Conservation (phyloP, 305 asterid genomes). For the Rubia tinctorum region DNA sequence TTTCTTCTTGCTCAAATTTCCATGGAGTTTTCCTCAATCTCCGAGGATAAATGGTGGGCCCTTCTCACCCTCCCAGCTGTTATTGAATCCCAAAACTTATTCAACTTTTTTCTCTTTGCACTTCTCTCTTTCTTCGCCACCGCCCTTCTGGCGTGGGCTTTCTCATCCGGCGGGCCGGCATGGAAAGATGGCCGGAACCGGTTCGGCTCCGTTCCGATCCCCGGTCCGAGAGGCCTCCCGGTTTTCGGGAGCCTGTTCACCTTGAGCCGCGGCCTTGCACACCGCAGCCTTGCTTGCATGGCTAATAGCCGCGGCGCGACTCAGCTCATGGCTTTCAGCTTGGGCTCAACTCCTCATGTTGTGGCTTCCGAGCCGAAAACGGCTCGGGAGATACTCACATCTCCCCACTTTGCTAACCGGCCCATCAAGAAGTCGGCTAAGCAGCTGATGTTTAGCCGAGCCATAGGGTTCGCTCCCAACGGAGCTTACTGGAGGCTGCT, state of each 20-base stretch:
- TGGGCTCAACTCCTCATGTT: slow-evolving; percentile 53
- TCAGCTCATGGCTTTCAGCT: slow-evolving; percentile 59
- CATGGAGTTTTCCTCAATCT: slow-evolving; percentile 35
- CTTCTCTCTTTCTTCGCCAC: slow-evolving; percentile 11
- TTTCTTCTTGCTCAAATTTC: not conserved
- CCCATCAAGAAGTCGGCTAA: slow-evolving; percentile 63
- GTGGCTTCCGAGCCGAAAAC: slow-evolving; percentile 42
- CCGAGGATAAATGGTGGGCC: slow-evolving; percentile 40
- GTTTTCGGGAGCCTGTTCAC: slow-evolving; percentile 53
- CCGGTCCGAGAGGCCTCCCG: slow-evolving; percentile 59
- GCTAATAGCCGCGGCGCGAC: slow-evolving; percentile 32
- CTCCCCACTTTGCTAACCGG: slow-evolving; percentile 55
- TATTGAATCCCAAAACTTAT: slow-evolving; percentile 33
- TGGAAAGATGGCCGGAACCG: slow-evolving; percentile 44
- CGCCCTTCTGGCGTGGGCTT: slow-evolving; percentile 45
- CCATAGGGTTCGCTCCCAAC: slow-evolving; percentile 67
- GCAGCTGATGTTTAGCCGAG: slow-evolving; percentile 62
- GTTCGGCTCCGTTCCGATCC: slow-evolving; percentile 40
- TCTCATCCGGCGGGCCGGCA: slow-evolving; percentile 41
- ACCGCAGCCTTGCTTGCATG: slow-evolving; percentile 46
- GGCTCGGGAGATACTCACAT: slow-evolving; percentile 58
- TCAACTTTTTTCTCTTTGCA: slow-evolving; percentile 16
- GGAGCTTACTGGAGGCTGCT: slow-evolving; percentile 57
- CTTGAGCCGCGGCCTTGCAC: slow-evolving; percentile 68
- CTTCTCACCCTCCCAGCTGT: slow-evolving; percentile 38